Conservation (phyloP, 2,329 filamentous ascomycete genomes). For the Colletotrichum ledebouriae region DNA sequence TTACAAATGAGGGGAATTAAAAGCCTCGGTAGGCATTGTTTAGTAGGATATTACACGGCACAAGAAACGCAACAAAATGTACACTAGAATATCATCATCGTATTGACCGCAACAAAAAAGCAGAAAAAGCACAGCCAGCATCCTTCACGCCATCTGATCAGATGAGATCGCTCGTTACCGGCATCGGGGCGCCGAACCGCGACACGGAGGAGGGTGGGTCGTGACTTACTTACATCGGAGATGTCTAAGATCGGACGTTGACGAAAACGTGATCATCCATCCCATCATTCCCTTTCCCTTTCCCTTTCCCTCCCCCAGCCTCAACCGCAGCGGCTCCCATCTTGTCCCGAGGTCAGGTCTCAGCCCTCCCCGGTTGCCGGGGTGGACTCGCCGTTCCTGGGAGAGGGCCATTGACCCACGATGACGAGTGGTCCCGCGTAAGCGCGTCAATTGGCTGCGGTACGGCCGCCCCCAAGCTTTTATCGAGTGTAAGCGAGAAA, state of each 20-base stretch:
- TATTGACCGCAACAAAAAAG: background rate
- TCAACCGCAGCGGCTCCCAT: conserved; percentile 25
- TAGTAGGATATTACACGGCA: conserved; percentile 22
- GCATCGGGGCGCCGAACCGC: conserved; percentile 11
- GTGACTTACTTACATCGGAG: conserved; percentile 18
- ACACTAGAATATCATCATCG: conserved; percentile 17
- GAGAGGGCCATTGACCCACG: background rate
- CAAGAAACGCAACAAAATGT: conserved; percentile 1
- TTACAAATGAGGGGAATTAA: conserved; percentile 12
- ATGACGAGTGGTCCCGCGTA: background rate
- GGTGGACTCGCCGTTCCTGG: conserved; percentile 6
- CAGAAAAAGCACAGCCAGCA: conserved; percentile 10
- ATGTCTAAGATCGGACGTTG: conserved; percentile 13
- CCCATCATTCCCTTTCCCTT: background rate
- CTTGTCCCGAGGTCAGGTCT: conserved; percentile 21
- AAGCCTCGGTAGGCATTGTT: conserved; percentile 17
- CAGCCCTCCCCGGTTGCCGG: conserved; percentile 5
- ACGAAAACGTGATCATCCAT: conserved; percentile 25
- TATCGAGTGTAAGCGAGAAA: background rate
- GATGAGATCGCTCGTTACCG: conserved; percentile 1
- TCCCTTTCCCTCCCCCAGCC: background rate
- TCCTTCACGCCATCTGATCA: background rate
- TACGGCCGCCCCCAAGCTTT: conserved; percentile 24
- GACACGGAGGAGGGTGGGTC: background rate
- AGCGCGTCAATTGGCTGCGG: conserved; percentile 28